phyloP scores from a whole-genome alignment of 225 moss, liverwort and hornwort species.

The Bryoerythrophyllum caledonicum region DNA sequence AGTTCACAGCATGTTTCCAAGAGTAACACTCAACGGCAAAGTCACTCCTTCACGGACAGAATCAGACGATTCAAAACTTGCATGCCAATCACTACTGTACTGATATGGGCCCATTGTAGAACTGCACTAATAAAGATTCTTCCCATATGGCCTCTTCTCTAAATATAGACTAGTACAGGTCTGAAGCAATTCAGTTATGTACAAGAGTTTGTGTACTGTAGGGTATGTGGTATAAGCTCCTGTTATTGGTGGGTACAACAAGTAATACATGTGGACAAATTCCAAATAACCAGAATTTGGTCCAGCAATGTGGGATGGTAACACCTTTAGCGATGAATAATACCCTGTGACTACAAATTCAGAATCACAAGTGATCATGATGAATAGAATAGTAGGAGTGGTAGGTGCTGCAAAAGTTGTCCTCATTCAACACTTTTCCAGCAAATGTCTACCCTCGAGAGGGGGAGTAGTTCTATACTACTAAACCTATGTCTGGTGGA shows the following conservation, averaged over 20 bases:
- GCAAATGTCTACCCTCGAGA: no score
- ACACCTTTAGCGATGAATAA: background rate
- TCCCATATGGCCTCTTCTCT: background rate
- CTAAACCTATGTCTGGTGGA: no score
- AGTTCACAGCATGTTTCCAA: background rate
- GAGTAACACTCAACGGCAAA: no score
- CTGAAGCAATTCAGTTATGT: background rate
- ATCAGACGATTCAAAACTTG: background rate
- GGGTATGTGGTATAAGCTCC: background rate
- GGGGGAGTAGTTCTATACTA: no score
- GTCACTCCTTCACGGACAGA: background rate
- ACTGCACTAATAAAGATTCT: background rate
- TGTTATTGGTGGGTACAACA: background rate
- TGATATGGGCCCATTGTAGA: background rate
- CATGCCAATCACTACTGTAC: background rate
- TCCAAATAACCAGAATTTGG: background rate
- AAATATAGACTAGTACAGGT: rapidly evolving
- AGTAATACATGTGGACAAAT: background rate
- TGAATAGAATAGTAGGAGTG: background rate
- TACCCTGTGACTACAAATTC: background rate
- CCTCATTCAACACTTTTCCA: no score
- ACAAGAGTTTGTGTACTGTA: no score
- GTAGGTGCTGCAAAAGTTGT: background rate
- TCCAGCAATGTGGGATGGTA: background rate
- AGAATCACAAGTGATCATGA: background rate